Evolutionary conservation across 371 early-diverging fungal genomes (phyloP).

Genomic region (Mortierella sp.): DNA sequence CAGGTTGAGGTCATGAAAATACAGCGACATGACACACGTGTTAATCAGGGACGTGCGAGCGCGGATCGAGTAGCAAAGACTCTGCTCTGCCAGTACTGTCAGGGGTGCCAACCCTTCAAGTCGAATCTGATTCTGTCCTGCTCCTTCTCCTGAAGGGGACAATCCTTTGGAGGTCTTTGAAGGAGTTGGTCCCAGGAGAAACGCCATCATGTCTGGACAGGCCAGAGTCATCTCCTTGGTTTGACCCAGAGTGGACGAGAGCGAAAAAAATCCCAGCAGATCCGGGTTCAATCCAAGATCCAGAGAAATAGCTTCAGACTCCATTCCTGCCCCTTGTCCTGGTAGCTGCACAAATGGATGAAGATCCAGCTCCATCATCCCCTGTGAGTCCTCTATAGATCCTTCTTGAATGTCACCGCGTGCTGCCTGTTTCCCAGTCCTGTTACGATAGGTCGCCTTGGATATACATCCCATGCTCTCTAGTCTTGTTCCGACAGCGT

Average conservation of each 20-base stretch:
- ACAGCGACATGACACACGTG: constrained; percentile 63
- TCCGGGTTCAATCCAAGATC: constrained; percentile 25
- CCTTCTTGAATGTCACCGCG: background rate
- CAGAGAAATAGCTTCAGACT: constrained; percentile 16
- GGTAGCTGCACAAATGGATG: background rate
- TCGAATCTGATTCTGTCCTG: background rate
- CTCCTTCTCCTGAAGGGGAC: background rate
- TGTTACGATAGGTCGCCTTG: background rate
- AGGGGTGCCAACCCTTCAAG: constrained; percentile 58
- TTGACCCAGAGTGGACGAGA: constrained; percentile 17
- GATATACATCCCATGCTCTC: constrained; percentile 25
- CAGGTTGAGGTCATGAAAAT: constrained; percentile 61
- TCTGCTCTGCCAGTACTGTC: constrained; percentile 51
- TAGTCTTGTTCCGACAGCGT: constrained; percentile 15
- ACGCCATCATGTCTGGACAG: constrained; percentile 46
- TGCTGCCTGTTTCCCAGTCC: background rate
- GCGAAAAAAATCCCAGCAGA: constrained; percentile 27
- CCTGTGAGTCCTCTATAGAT: background rate
- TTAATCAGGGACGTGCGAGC: constrained; percentile 62
- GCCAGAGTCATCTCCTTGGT: constrained; percentile 22
- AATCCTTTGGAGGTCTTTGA: background rate
- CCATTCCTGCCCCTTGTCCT: constrained; percentile 1
- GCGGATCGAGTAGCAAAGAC: constrained; percentile 56
- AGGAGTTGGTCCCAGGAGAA: constrained; percentile 22
- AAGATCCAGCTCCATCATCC: constrained; percentile 3